Conservation (phyloP, 257 asterid genomes). For the Plectranthus barbatus region DNA sequence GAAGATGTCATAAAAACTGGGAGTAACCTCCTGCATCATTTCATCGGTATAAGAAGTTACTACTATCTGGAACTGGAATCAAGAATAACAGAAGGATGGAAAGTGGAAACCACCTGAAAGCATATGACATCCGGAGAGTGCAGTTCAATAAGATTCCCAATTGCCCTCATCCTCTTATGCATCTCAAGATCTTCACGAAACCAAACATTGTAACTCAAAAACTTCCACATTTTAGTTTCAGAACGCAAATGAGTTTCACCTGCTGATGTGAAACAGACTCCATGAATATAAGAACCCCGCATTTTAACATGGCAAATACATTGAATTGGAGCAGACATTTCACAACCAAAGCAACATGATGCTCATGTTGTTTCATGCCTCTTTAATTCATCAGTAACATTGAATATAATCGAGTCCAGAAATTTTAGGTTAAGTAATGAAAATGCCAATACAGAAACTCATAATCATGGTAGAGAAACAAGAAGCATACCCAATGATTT, state of each 20-base stretch:
- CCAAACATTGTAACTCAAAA: constrained; percentile 88
- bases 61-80: neutral
- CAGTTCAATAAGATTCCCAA: constrained; percentile 62
- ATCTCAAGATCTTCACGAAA: constrained; percentile 77
- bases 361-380: neutral
- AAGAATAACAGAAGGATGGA: neutral
- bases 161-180: constrained; percentile 64
- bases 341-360: neutral
- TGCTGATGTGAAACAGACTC: constrained; percentile 15
- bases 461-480: neutral
- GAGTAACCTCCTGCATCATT: constrained; percentile 77
- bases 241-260: constrained; percentile 23
- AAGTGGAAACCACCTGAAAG: constrained; percentile 53
- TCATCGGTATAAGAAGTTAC: neutral
- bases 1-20: constrained; percentile 50
- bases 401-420: neutral
- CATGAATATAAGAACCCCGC: neutral
- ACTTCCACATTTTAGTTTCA: constrained; percentile 40
- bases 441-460: neutral
- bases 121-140: constrained; percentile 86
- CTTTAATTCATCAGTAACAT: neutral
- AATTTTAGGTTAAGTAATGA: too few species aligned
- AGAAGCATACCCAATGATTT: constrained; percentile 33
- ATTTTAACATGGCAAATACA: constrained; percentile 7
- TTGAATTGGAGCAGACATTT: too few species aligned